Percentiles rank a stretch among this genome's conserved stretches.
Evolutionary conservation across 2,329 filamentous ascomycete genomes (phyloP).

Genomic region (Paracoccidioides lutzii): DNA sequence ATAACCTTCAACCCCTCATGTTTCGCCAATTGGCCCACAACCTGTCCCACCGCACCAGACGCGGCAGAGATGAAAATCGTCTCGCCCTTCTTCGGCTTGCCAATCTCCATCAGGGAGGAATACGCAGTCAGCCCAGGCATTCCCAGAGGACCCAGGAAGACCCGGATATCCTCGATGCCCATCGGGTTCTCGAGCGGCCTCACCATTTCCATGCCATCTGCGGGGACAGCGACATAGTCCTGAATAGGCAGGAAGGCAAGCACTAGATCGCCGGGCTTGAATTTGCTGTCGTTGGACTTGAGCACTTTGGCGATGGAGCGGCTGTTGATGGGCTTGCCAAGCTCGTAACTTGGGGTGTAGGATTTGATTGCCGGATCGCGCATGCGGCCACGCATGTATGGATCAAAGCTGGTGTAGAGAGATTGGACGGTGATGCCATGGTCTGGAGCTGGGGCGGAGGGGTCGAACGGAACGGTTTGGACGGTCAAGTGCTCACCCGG

Average conservation of each 20-base stretch:
- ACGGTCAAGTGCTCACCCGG: conserved; percentile 57
- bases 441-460: conserved; percentile 40
- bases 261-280: conserved; percentile 55
- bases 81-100: conserved; percentile 61
- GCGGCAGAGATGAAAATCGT: conserved; percentile 74
- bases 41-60: conserved; percentile 66
- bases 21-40: conserved; percentile 76
- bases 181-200: conserved; percentile 48
- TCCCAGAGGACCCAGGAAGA: conserved; percentile 64
- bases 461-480: conserved; percentile 55
- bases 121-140: conserved; percentile 70
- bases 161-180: conserved; percentile 34
- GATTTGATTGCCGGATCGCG: conserved; percentile 51
- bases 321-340: conserved; percentile 54
- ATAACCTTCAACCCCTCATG: conserved; percentile 66
- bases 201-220: conserved; percentile 27
- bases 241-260: conserved; percentile 46
- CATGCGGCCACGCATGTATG: conserved; percentile 75
- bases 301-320: conserved; percentile 54
- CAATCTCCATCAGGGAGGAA: conserved; percentile 61
- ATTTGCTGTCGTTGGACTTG: conserved; percentile 52
- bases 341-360: conserved; percentile 50
- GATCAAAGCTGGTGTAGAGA: conserved; percentile 66
- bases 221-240: conserved; percentile 52
- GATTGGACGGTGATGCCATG: conserved; percentile 59